These are phyloP conservation scores for Arachnomyces sp. DNA, from an alignment of 2,329 filamentous ascomycete genomes.

Conservation along the genomic window DNA sequence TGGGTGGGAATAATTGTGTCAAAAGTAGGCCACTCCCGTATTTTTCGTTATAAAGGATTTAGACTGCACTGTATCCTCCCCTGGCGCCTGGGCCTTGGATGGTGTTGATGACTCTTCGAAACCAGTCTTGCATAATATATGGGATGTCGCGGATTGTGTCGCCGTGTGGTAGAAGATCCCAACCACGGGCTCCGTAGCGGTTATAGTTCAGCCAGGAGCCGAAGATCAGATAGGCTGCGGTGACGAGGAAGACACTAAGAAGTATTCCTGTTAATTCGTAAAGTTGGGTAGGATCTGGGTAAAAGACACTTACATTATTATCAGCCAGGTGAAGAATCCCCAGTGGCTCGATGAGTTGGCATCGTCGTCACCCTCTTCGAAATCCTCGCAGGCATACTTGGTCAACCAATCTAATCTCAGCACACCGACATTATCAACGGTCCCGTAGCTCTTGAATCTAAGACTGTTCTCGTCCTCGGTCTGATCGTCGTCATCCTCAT, in stretches of 20 bases:
- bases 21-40: too few relatives aligned
- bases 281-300: background rate
- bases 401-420: slow-evolving; percentile 78
- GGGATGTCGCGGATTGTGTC: slow-evolving; percentile 89
- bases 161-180: slow-evolving; percentile 88
- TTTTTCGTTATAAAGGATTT: slow-evolving; percentile 17
- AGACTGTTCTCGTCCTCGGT: slow-evolving; percentile 49
- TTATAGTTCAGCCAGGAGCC: slow-evolving; percentile 99
- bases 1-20: too few relatives aligned
- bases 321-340: slow-evolving; percentile 97
- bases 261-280: slow-evolving; percentile 1
- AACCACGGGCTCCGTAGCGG: slow-evolving; percentile 87
- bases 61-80: slow-evolving; percentile 93
- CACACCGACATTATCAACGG: slow-evolving; percentile 54
- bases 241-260: slow-evolving; percentile 71
- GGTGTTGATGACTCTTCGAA: slow-evolving; percentile 69
- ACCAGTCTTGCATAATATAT: slow-evolving; percentile 86
- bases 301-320: slow-evolving; percentile 66
- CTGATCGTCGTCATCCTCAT: slow-evolving; percentile 11
- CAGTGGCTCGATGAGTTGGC: slow-evolving; percentile 52
- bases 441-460: slow-evolving; percentile 65
- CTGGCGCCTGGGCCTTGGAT: slow-evolving; percentile 76
- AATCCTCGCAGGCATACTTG: slow-evolving; percentile 71
- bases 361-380: slow-evolving; percentile 39
- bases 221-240: slow-evolving; percentile 89